Conservation (phyloP, 2,329 filamentous ascomycete species). For the Rugonectria rugulosa region DNA sequence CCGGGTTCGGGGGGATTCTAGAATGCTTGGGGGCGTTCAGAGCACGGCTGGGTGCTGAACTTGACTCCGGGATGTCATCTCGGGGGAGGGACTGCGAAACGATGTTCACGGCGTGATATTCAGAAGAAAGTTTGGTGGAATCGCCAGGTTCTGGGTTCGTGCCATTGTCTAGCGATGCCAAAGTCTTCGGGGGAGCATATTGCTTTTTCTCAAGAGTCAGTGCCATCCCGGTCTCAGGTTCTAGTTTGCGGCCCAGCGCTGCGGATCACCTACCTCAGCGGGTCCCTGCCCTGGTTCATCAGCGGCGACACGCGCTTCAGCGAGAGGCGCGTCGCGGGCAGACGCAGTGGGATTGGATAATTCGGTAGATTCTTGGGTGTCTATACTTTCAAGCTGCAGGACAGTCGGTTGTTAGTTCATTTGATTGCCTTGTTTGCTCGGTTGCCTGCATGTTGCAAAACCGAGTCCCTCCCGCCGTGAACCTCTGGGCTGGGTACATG, state of each 20-base stretch:
- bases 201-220: slow-evolving; percentile 40
- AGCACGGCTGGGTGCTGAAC: slow-evolving; percentile 32
- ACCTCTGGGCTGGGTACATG: neutral
- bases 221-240: slow-evolving; percentile 34
- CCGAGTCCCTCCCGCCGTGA: neutral
- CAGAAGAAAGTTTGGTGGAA: slow-evolving; percentile 17
- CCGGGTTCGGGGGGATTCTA: slow-evolving; percentile 25
- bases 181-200: slow-evolving; percentile 25
- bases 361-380: neutral
- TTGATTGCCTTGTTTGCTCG: neutral
- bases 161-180: slow-evolving; percentile 10
- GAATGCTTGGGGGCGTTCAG: slow-evolving; percentile 24
- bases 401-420: neutral
- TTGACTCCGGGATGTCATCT: slow-evolving; percentile 31
- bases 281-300: slow-evolving; percentile 24
- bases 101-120: slow-evolving; percentile 10
- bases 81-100: slow-evolving; percentile 20
- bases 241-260: slow-evolving; percentile 30
- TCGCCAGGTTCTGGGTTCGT: slow-evolving; percentile 18
- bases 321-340: slow-evolving; percentile 28
- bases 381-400: slow-evolving; percentile 30
- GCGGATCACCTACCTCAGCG: slow-evolving; percentile 31
- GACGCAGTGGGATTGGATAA: slow-evolving; percentile 13
- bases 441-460: neutral
- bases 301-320: slow-evolving; percentile 21